phyloP scores from a whole-genome alignment of 176 grass and related monocot genomes.

The Zoysia pacifica region DNA sequence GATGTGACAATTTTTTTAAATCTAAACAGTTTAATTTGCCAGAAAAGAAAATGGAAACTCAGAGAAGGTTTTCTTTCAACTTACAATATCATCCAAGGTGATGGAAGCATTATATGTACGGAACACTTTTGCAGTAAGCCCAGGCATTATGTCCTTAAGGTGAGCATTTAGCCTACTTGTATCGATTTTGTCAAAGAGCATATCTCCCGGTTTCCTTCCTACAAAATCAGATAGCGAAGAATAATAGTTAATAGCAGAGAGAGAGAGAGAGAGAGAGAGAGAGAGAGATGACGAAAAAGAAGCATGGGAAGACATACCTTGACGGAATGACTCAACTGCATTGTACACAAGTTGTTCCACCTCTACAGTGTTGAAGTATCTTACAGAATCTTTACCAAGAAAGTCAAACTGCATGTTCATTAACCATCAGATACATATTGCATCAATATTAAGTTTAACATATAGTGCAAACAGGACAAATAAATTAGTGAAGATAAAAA shows the following conservation, averaged over 20 bases:
- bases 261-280: no score
- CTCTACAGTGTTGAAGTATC: slow-evolving; percentile 95
- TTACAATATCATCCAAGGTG: slow-evolving; percentile 97
- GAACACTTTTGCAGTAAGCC: slow-evolving; percentile 98
- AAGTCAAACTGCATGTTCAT: slow-evolving; percentile 87
- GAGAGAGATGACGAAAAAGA: background rate
- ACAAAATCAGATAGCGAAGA: slow-evolving; percentile 39
- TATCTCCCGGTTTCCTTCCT: slow-evolving; percentile 58
- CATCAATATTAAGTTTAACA: slow-evolving; percentile 44
- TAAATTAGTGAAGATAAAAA: slow-evolving; percentile 38
- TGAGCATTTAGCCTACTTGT: slow-evolving; percentile 90
- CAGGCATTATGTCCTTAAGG: slow-evolving; percentile 96
- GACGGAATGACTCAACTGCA: slow-evolving; percentile 79
- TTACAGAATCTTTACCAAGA: slow-evolving; percentile 99
- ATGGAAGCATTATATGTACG: slow-evolving; percentile 99
- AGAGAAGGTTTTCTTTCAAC: no score
- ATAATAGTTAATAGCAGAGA: slow-evolving; percentile 26
- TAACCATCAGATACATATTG: slow-evolving; percentile 33
- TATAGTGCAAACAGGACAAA: slow-evolving; percentile 17
- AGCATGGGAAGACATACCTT: slow-evolving; percentile 45
- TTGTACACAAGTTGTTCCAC: slow-evolving; percentile 85
- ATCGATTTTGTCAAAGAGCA: slow-evolving; percentile 83
- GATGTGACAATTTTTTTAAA: background rate
- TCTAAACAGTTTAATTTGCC: slow-evolving; percentile 32
- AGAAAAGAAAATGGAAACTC: background rate